Conservation (phyloP, 352 stramenopile genomes). For the Peronospora destructor region DNA sequence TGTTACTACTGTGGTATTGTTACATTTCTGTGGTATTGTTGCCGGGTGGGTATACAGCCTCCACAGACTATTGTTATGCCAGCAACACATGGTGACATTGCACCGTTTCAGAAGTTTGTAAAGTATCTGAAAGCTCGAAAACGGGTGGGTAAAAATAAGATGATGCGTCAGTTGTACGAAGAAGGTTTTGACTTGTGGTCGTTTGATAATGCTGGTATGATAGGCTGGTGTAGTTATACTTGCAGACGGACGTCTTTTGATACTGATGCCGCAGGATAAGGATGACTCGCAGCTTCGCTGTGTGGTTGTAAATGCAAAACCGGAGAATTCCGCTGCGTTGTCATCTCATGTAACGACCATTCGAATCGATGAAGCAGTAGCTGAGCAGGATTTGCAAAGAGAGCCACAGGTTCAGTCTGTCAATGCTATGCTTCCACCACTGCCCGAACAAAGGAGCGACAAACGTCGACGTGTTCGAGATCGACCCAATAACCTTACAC, state of each 20-base stretch:
- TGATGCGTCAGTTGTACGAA: neutral
- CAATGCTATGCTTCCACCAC: constrained; percentile 3
- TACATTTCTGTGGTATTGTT: neutral
- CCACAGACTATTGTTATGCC: constrained; percentile 43
- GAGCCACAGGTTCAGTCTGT: neutral
- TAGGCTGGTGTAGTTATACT: constrained; percentile 58
- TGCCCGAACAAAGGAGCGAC: constrained; percentile 3
- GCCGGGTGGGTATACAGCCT: constrained; percentile 25
- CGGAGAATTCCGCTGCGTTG: constrained; percentile 9
- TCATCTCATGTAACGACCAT: constrained; percentile 23
- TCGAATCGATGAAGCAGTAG: constrained; percentile 23
- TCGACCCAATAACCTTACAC: constrained; percentile 8
- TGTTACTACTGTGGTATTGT: neutral
- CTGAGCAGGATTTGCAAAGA: neutral
- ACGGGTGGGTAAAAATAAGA: constrained; percentile 23
- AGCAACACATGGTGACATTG: constrained; percentile 14
- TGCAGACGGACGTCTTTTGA: constrained; percentile 34
- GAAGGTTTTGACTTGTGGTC: neutral
- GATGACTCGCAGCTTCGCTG: constrained; percentile 40
- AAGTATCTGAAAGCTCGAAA: constrained; percentile 47
- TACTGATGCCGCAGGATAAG: constrained; percentile 44
- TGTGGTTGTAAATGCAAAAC: constrained; percentile 42
- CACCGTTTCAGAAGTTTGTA: constrained; percentile 41
- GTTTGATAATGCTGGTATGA: neutral
- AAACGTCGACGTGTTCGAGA: constrained; percentile 10